Percentiles rank a stretch among this genome's conserved stretches.
Conservation (phyloP, 352 stramenopile species). For the Globisporangium carolinianum region DNA sequence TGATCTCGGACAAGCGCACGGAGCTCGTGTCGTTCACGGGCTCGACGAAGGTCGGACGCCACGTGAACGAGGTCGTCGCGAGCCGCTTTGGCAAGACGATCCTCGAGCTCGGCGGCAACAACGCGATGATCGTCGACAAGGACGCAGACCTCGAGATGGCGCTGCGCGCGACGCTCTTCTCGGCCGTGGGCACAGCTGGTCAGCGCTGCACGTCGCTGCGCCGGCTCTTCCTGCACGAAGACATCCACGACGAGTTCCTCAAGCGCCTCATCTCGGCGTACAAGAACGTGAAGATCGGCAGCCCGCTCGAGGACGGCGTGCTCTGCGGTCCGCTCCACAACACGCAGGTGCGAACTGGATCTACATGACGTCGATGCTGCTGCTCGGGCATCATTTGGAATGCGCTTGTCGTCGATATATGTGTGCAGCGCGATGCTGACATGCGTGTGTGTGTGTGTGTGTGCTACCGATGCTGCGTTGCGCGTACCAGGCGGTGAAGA, state of each 20-base stretch:
- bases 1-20: conserved; percentile 83
- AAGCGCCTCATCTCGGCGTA: conserved; percentile 80
- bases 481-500: conserved; percentile 61
- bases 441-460: background rate
- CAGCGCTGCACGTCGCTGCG: conserved; percentile 91
- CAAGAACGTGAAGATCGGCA: conserved; percentile 83
- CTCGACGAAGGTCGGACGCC: conserved; percentile 80
- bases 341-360: conserved; percentile 20
- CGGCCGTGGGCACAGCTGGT: conserved; percentile 87
- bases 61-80: conserved; percentile 86
- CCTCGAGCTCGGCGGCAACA: conserved; percentile 90
- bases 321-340: conserved; percentile 79
- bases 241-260: conserved; percentile 88
- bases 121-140: conserved; percentile 92
- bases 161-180: conserved; percentile 86
- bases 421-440: background rate
- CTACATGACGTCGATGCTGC: background rate
- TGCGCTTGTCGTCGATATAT: background rate
- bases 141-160: conserved; percentile 89
- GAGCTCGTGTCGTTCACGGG: conserved; percentile 90
- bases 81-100: conserved; percentile 89
- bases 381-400: background rate
- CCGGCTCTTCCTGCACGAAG: conserved; percentile 87
- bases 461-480: background rate
- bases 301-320: conserved; percentile 80